Percentiles rank a stretch among this genome's conserved stretches.
Conservation (phyloP, 1,284 basidiomycete genomes). For the Ceratobasidium theobromae region DNA sequence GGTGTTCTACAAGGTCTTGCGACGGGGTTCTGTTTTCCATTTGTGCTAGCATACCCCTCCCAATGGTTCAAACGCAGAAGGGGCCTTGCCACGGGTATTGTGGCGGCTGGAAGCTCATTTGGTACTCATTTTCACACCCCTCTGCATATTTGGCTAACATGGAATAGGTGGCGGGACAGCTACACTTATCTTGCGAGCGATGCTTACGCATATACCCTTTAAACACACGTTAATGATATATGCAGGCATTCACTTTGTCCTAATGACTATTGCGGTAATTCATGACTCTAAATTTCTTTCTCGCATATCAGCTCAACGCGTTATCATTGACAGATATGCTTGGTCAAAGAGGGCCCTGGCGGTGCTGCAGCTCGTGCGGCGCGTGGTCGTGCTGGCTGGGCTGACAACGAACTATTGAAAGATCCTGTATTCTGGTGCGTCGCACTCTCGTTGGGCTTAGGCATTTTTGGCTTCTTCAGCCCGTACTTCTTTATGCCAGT, state of each 20-base stretch:
- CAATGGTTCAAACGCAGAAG: conserved; percentile 40
- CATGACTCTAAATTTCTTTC: neutral
- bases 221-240: conserved; percentile 37
- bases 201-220: conserved; percentile 36
- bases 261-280: conserved; percentile 34
- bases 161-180: conserved; percentile 38
- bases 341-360: conserved; percentile 27
- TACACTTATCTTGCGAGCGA: conserved; percentile 36
- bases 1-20: conserved; percentile 37
- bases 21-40: conserved; percentile 38
- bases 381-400: conserved; percentile 27
- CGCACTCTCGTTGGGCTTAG: conserved; percentile 30
- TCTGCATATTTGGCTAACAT: neutral
- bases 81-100: conserved; percentile 39
- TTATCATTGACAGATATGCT: conserved; percentile 26
- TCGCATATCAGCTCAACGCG: conserved; percentile 3
- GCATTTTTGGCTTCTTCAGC: conserved; percentile 33
- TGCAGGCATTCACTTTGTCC: conserved; percentile 34
- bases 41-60: conserved; percentile 38
- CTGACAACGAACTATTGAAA: conserved; percentile 32
- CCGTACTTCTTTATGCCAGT: conserved; percentile 33
- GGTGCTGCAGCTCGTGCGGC: conserved; percentile 1
- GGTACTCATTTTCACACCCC: conserved; percentile 31
- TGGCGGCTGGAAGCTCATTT: conserved; percentile 38
- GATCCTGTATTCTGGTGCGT: conserved; percentile 37